Evolutionary conservation across 2,329 filamentous ascomycete genomes (phyloP), one percentile per base, ranked within the genome.

Genomic region (Fusarium goolgardi): DNA sequence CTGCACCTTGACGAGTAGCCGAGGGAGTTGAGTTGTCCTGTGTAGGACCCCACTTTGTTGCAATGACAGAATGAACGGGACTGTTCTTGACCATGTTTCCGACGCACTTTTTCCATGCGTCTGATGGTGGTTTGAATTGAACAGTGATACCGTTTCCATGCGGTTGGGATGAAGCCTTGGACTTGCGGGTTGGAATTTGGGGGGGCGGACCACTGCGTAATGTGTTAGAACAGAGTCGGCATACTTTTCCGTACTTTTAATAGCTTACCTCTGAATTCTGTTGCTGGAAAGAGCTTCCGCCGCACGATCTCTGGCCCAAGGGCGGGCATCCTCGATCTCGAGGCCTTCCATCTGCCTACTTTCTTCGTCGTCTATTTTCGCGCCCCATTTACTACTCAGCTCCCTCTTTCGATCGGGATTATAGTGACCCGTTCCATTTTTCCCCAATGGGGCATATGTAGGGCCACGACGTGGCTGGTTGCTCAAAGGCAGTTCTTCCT

Each of bases 401-500:
- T 41, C 16, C 3, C 32, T 13, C 13, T 68, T 67, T 10, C 44
- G 6, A 7, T 40, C n/a, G 6, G 35, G 15, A 2, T 15, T 4
- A 0, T 56, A 58, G 6, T 72, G 53, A 5, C 9, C 34, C 1
- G 65, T 66, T 5, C 55, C 62, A n/a, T 75, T 73, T 2, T 20
- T 35, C 0, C 41, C 15, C 10, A 7, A 7, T 5, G 73, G 73
- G 11, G 20, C 21, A 37, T 27, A 74, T 0, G 67, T 59, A 10
- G 59, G 62, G 1, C 65, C 63, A 31, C 31, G 54, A 6, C 29
- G 71, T 21, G 40, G 20, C 11, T 58, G 8, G 1, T 35, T 6
- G 9, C 61, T 73, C 2, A 75, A 32, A 10, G 73, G 73, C 3
- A 75, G 61, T 12, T 75, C 73, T 2, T 75, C 70, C 34, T 75